Evolutionary conservation across 495 filamentous ascomycete genomes (phyloP).

Genomic region (Aspergillus avenaceus): DNA sequence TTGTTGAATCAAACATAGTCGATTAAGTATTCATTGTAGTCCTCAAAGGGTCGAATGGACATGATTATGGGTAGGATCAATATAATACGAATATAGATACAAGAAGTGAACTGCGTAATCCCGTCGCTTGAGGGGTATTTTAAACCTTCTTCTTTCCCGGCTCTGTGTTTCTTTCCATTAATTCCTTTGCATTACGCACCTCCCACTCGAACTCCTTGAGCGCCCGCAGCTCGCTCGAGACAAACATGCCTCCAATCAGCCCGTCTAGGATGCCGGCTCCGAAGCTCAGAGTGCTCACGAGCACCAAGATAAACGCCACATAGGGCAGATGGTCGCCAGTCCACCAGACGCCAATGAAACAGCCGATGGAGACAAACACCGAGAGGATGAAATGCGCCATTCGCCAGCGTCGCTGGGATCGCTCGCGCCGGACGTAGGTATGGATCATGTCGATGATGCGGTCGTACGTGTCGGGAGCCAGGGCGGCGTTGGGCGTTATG

Average conservation of each 20-base stretch:
- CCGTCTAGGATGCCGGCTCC: constrained; percentile 76
- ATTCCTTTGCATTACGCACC: constrained; percentile 61
- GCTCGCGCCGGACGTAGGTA: constrained; percentile 64
- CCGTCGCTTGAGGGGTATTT: neutral
- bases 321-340: constrained; percentile 59
- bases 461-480: constrained; percentile 60
- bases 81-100: neutral
- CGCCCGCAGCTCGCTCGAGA: constrained; percentile 74
- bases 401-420: constrained; percentile 63
- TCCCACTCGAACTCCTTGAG: constrained; percentile 97
- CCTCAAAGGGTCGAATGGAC: too few relatives aligned
- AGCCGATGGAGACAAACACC: constrained; percentile 61
- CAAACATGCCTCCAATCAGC: constrained; percentile 80
- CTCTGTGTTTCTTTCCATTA: constrained; percentile 22
- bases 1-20: constrained; percentile 11
- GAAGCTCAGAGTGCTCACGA: constrained; percentile 73
- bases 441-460: constrained; percentile 64
- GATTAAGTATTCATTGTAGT: neutral
- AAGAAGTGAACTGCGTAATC: neutral
- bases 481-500: constrained; percentile 24
- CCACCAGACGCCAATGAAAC: constrained; percentile 83
- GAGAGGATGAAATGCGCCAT: constrained; percentile 68
- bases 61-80: neutral
- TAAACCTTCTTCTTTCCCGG: neutral
- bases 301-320: constrained; percentile 73